Evolutionary conservation across 2,329 filamentous ascomycete genomes (phyloP).

Genomic region (Truncatella angustata): DNA sequence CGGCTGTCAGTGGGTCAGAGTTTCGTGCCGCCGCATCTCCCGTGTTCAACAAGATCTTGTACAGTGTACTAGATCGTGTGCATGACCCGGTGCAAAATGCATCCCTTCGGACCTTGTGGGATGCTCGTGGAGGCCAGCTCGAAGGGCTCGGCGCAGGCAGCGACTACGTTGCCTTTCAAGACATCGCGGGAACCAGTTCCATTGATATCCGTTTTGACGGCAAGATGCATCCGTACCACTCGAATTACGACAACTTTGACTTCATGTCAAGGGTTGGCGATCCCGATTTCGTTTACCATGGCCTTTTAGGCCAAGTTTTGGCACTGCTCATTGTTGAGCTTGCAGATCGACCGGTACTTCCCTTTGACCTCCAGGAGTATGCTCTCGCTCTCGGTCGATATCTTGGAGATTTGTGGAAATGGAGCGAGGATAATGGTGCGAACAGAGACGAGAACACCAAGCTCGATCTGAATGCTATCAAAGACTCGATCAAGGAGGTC

Average conservation of each 20-base stretch:
- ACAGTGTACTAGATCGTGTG: conserved; percentile 72
- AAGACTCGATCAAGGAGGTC: conserved; percentile 61
- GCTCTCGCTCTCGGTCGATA: conserved; percentile 63
- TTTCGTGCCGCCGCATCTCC: conserved; percentile 82
- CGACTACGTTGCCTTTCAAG: conserved; percentile 88
- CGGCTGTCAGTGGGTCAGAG: conserved; percentile 70
- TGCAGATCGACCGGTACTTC: conserved; percentile 75
- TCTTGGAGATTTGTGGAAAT: conserved; percentile 64
- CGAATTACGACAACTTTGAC: conserved; percentile 85
- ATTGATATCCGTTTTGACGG: conserved; percentile 80
- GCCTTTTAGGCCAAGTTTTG: conserved; percentile 74
- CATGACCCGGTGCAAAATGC: conserved; percentile 69
- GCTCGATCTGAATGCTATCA: conserved; percentile 58
- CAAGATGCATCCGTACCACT: conserved; percentile 67
- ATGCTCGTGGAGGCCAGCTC: conserved; percentile 58
- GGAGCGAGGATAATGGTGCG: conserved; percentile 56
- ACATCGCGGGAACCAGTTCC: conserved; percentile 84
- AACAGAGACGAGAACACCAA: conserved; percentile 27
- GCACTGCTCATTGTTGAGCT: conserved; percentile 83
- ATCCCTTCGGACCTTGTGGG: conserved; percentile 75
- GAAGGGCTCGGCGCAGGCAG: conserved; percentile 70
- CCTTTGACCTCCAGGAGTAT: conserved; percentile 77
- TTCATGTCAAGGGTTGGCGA: conserved; percentile 82
- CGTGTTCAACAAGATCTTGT: conserved; percentile 69
- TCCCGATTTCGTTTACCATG: conserved; percentile 79